Percentiles rank a stretch among this genome's conserved stretches.
phyloP scores from a whole-genome alignment of 805 yeast species.

The Ogataea ganodermae region DNA sequence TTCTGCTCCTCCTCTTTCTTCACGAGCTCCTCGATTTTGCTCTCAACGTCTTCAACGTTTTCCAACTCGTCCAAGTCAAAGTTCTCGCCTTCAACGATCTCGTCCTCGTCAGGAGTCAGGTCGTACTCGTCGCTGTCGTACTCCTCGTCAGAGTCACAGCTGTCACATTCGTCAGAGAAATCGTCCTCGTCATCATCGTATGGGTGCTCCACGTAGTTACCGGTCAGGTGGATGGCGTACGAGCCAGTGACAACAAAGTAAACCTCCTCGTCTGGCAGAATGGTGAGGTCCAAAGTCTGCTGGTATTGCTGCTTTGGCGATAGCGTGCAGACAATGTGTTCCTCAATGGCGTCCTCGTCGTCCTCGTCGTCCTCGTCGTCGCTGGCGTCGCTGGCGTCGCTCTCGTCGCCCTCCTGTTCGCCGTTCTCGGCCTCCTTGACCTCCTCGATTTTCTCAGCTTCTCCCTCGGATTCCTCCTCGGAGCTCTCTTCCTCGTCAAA shows the following conservation, averaged over 20 bases:
- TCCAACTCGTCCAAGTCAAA: slow-evolving; percentile 64
- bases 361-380: slow-evolving; percentile 40
- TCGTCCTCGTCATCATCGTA: slow-evolving; percentile 67
- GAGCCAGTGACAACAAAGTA: slow-evolving; percentile 95
- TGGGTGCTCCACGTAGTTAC: slow-evolving; percentile 97
- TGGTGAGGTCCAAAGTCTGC: slow-evolving; percentile 87
- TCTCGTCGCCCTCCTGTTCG: slow-evolving; percentile 36
- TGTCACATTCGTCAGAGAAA: slow-evolving; percentile 46
- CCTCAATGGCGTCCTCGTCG: slow-evolving; percentile 77
- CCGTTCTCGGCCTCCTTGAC: slow-evolving; percentile 28
- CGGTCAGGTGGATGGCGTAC: slow-evolving; percentile 86
- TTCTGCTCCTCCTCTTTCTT: slow-evolving; percentile 52
- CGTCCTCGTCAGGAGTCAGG: slow-evolving; percentile 78
- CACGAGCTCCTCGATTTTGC: slow-evolving; percentile 71
- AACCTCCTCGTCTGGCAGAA: slow-evolving; percentile 92
- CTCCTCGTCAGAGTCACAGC: slow-evolving; percentile 47
- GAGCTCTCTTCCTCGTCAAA: slow-evolving; percentile 48
- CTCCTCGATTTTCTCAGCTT: slow-evolving; percentile 29
- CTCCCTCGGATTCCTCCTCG: slow-evolving; percentile 37
- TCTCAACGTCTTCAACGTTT: slow-evolving; percentile 69
- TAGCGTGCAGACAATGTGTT: slow-evolving; percentile 83
- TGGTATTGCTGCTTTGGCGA: slow-evolving; percentile 84
- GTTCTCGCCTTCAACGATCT: slow-evolving; percentile 51
- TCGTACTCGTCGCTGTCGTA: slow-evolving; percentile 58
- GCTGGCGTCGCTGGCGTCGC: slow-evolving; percentile 28